Evolutionary conservation across 306 rosid species (phyloP).

Genomic region (Prosopis cineraria): DNA sequence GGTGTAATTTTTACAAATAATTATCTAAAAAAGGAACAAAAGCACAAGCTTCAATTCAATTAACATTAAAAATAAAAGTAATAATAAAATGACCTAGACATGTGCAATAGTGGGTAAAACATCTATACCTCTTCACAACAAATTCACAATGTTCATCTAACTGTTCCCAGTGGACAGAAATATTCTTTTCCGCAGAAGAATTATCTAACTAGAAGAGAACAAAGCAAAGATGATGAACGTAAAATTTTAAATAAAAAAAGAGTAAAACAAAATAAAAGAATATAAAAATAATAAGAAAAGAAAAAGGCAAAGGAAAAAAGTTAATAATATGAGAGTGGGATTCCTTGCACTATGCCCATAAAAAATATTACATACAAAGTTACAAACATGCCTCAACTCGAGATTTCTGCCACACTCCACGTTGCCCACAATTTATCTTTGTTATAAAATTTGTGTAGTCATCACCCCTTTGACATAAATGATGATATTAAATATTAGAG

Average conservation of each 20-base stretch:
- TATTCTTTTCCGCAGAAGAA: not conserved
- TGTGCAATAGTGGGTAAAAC: not conserved
- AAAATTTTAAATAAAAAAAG: constrained; percentile 18
- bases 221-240: constrained; percentile 19
- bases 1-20: too few relatives aligned
- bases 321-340: constrained; percentile 49
- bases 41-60: not conserved
- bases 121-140: not conserved
- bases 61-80: too few relatives aligned
- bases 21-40: too few relatives aligned
- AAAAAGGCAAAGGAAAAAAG: not conserved
- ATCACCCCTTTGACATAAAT: too few relatives aligned
- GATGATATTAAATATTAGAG: too few relatives aligned
- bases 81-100: too few relatives aligned
- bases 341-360: constrained; percentile 42
- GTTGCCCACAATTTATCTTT: not conserved
- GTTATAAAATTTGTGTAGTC: not conserved
- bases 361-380: constrained; percentile 21
- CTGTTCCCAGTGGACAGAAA: not conserved
- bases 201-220: constrained; percentile 4
- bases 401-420: not conserved
- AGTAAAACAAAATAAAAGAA: not conserved
- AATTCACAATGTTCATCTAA: not conserved
- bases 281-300: not conserved
- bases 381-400: not conserved